phyloP scores from a whole-genome alignment of 495 filamentous ascomycete genomes.

The Letharia columbiana region DNA sequence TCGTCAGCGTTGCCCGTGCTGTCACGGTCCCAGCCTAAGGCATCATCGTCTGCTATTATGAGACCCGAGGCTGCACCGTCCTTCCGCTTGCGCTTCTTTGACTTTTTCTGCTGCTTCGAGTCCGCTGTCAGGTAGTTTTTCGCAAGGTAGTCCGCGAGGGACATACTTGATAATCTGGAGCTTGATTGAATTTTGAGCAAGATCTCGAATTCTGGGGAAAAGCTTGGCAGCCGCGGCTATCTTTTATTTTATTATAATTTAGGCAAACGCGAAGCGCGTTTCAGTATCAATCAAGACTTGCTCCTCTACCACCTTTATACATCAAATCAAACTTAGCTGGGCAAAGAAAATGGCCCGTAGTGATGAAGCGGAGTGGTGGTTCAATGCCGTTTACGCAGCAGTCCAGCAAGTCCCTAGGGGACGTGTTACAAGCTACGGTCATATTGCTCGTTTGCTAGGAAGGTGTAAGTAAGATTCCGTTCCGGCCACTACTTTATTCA shows the following conservation, averaged over 20 bases:
- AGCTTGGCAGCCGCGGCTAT: neutral
- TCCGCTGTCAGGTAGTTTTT: slow-evolving; percentile 89
- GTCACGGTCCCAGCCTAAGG: slow-evolving; percentile 54
- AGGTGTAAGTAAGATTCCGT: slow-evolving; percentile 50
- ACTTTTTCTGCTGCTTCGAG: slow-evolving; percentile 62
- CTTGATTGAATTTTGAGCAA: neutral
- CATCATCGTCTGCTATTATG: slow-evolving; percentile 88
- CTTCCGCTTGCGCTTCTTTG: slow-evolving; percentile 73
- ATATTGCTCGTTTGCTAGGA: slow-evolving; percentile 74
- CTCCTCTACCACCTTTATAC: neutral
- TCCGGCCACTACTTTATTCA: neutral
- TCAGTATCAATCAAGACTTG: neutral
- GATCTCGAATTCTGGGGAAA: neutral
- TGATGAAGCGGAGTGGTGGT: slow-evolving; percentile 80
- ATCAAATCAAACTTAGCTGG: neutral
- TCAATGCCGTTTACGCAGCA: slow-evolving; percentile 70
- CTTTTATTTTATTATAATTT: neutral
- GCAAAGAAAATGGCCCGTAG: slow-evolving; percentile 54
- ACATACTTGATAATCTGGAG: slow-evolving; percentile 23
- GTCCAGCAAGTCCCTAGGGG: slow-evolving; percentile 74
- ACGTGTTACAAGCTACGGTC: slow-evolving; percentile 79
- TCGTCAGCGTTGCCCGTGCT: slow-evolving; percentile 32
- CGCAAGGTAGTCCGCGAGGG: slow-evolving; percentile 81
- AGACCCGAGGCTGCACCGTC: slow-evolving; percentile 47
- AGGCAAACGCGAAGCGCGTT: neutral